phyloP scores from a whole-genome alignment of 331 rosid species.

The Rhamnella rubrinervis region DNA sequence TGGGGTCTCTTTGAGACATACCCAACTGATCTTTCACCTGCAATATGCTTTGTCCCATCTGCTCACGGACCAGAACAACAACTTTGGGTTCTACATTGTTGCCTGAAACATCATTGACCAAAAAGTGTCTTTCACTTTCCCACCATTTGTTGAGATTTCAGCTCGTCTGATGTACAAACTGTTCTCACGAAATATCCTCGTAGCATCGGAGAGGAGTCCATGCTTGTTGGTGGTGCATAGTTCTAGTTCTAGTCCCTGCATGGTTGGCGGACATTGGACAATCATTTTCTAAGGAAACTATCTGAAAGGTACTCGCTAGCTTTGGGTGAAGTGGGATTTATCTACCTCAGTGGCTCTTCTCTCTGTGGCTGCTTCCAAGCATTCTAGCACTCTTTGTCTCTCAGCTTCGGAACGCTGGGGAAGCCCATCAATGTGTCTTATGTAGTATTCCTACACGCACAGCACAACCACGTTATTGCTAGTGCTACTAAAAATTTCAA shows the following conservation, averaged over 20 bases:
- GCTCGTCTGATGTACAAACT: slow-evolving; percentile 1
- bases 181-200: slow-evolving; percentile 16
- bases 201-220: slow-evolving; percentile 11
- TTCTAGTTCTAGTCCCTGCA: slow-evolving; percentile 3
- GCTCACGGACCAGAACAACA: neutral
- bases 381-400: slow-evolving; percentile 2
- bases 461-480: neutral
- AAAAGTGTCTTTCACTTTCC: neutral
- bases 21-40: neutral
- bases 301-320: neutral
- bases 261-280: neutral
- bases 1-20: neutral
- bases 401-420: slow-evolving; percentile 16
- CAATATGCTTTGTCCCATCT: slow-evolving; percentile 6
- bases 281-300: neutral
- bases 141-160: neutral
- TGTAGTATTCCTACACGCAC: slow-evolving; percentile 1
- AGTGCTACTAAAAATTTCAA: neutral
- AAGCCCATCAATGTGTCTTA: slow-evolving; percentile 17
- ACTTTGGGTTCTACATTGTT: neutral
- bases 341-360: slow-evolving; percentile 7
- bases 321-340: neutral
- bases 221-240: neutral
- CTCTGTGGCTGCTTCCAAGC: slow-evolving; percentile 8
- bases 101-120: slow-evolving; percentile 9